These are phyloP conservation scores for Yamadazyma tumulicola DNA, from an alignment of 805 yeast species.

Conservation along the genomic window DNA sequence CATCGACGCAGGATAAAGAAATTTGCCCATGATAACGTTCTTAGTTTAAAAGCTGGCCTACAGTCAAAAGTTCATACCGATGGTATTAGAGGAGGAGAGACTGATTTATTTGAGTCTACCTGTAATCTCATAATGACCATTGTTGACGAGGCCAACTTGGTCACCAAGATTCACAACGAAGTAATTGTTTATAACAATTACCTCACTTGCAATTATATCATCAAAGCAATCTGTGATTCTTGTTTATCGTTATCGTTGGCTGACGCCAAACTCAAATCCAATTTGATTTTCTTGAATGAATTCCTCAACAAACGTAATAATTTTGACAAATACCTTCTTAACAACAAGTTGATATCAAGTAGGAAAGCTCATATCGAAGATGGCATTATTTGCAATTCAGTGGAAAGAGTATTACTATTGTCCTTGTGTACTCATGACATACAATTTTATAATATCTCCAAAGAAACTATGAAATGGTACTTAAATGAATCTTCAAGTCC, in stretches of 20 bases:
- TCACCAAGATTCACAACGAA: constrained; percentile 17
- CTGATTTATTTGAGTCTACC: constrained; percentile 30
- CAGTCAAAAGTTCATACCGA: constrained; percentile 10
- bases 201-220: constrained; percentile 26
- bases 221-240: constrained; percentile 33
- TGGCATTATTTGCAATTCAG: constrained; percentile 14
- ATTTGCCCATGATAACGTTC: constrained; percentile 23
- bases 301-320: constrained; percentile 27
- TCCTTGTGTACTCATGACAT: constrained; percentile 43
- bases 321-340: constrained; percentile 10
- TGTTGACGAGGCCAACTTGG: constrained; percentile 16
- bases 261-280: constrained; percentile 33
- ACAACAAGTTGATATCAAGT: constrained; percentile 14
- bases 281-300: constrained; percentile 32
- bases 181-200: constrained; percentile 26
- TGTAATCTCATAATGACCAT: constrained; percentile 29
- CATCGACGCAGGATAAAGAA: constrained; percentile 13
- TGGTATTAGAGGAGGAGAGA: constrained; percentile 11
- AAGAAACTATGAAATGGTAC: constrained; percentile 32
- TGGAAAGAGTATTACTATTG: constrained; percentile 36
- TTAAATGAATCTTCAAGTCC: constrained; percentile 15
- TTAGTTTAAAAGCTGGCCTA: constrained; percentile 16
- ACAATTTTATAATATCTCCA: constrained; percentile 40
- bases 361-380: constrained; percentile 12
- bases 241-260: constrained; percentile 31